Evolutionary conservation across 2,329 filamentous ascomycete species (phyloP).

Genomic region (Onygenales sp.): DNA sequence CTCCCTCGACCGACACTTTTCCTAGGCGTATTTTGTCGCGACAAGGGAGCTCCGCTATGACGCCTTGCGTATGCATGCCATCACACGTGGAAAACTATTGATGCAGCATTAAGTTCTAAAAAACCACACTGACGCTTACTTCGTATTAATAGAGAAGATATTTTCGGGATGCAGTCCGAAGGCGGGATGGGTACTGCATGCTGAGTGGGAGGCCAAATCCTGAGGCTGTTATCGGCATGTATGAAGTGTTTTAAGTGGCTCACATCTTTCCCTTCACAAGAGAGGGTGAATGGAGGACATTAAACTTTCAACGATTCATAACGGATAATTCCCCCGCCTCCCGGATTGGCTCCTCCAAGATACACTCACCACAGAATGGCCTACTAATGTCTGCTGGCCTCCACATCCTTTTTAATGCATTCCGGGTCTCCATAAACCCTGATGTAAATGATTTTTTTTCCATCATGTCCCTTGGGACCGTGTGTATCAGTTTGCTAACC

Average conservation of each 20-base stretch:
- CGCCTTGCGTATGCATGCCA: not conserved
- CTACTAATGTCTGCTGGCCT: slow-evolving; percentile 13
- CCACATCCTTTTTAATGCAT: slow-evolving; percentile 16
- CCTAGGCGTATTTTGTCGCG: not conserved
- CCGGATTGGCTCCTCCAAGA: slow-evolving; percentile 7
- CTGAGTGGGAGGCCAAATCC: slow-evolving; percentile 10
- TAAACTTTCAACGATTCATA: slow-evolving; percentile 11
- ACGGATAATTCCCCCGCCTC: slow-evolving; percentile 5
- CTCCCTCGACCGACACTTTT: too few species aligned
- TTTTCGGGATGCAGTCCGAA: not conserved
- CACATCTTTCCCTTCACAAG: slow-evolving; percentile 19
- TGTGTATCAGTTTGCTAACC: not conserved
- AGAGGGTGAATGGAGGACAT: slow-evolving; percentile 13
- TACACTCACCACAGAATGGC: slow-evolving; percentile 21
- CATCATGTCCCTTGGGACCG: not conserved
- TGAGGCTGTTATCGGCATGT: slow-evolving; percentile 8
- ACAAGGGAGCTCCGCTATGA: not conserved
- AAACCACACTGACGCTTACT: not conserved
- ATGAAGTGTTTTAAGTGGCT: slow-evolving; percentile 11
- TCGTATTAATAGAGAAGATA: not conserved
- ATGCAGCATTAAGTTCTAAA: not conserved
- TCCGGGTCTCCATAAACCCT: slow-evolving; percentile 16
- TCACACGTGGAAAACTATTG: not conserved
- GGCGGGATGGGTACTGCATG: not conserved
- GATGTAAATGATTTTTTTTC: slow-evolving; percentile 12